These are phyloP conservation scores for Ophiocytium majus DNA, from an alignment of 352 stramenopile genomes.

Conservation along the genomic window DNA sequence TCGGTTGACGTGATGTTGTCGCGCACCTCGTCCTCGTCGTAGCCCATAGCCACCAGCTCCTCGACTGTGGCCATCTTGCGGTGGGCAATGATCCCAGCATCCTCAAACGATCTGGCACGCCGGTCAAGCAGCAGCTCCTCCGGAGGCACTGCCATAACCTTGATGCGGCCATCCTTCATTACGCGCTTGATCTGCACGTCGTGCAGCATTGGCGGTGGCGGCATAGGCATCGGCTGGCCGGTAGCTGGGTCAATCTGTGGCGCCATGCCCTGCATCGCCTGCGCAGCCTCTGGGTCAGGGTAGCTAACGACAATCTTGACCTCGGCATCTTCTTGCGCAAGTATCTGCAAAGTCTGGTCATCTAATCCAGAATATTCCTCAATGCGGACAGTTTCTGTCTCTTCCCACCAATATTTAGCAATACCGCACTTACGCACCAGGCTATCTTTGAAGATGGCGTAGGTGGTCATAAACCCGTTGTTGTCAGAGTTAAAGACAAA, in stretches of 20 bases:
- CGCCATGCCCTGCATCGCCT: not conserved
- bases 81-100: not conserved
- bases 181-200: not conserved
- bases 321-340: not conserved
- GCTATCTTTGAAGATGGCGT: not conserved
- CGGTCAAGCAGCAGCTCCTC: not conserved
- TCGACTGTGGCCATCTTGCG: not conserved
- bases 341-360: not conserved
- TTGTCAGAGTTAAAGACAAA: not conserved
- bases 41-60: not conserved
- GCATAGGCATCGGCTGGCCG: constrained; percentile 4
- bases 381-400: too few relatives aligned
- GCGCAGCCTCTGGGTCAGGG: not conserved
- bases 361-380: too few relatives aligned
- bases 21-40: not conserved
- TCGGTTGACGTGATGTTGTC: not conserved
- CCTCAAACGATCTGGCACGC: not conserved
- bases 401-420: not conserved
- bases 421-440: not conserved
- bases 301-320: not conserved
- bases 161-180: not conserved
- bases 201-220: too few relatives aligned
- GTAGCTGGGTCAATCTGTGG: not conserved
- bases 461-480: not conserved
- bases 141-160: not conserved